Percentiles rank a stretch among this genome's conserved stretches.
These are phyloP conservation scores for Phanerochaete carnosa DNA, from an alignment of 768 basidiomycete genomes.

Conservation along the genomic window DNA sequence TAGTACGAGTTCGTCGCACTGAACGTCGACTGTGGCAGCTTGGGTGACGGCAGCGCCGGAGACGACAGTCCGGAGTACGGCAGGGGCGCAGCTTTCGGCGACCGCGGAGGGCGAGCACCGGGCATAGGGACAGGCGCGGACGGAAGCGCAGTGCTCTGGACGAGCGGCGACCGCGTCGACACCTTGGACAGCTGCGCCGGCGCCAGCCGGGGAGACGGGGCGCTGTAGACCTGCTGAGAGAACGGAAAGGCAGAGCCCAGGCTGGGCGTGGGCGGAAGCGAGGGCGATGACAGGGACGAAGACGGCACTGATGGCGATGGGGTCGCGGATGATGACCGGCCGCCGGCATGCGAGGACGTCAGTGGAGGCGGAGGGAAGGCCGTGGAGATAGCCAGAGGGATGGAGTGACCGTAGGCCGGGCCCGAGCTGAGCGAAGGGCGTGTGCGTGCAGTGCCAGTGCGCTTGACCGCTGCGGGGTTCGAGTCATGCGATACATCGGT, in stretches of 20 bases:
- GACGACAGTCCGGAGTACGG: not conserved
- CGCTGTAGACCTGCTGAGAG: conserved; percentile 20
- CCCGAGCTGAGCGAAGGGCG: conserved; percentile 19
- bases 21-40: not conserved
- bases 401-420: conserved; percentile 20
- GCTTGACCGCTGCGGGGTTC: not conserved
- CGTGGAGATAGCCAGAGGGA: conserved; percentile 28
- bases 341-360: conserved; percentile 13
- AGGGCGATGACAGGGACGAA: conserved; percentile 32
- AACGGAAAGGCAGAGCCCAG: conserved; percentile 30
- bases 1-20: not conserved
- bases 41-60: not conserved
- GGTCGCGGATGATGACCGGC: not conserved
- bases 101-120: conserved; percentile 5
- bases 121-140: conserved; percentile 16
- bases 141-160: not conserved
- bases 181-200: conserved; percentile 17
- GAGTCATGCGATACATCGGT: conserved; percentile 1
- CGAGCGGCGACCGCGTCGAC: conserved; percentile 9
- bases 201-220: conserved; percentile 22
- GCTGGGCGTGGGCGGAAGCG: conserved; percentile 20
- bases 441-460: conserved; percentile 1
- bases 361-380: conserved; percentile 29
- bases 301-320: conserved; percentile 27
- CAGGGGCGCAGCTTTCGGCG: not conserved